Percentiles rank a stretch among this genome's conserved stretches.
Conservation (phyloP, 352 stramenopile species). For the Phytophthora sansomeana region DNA sequence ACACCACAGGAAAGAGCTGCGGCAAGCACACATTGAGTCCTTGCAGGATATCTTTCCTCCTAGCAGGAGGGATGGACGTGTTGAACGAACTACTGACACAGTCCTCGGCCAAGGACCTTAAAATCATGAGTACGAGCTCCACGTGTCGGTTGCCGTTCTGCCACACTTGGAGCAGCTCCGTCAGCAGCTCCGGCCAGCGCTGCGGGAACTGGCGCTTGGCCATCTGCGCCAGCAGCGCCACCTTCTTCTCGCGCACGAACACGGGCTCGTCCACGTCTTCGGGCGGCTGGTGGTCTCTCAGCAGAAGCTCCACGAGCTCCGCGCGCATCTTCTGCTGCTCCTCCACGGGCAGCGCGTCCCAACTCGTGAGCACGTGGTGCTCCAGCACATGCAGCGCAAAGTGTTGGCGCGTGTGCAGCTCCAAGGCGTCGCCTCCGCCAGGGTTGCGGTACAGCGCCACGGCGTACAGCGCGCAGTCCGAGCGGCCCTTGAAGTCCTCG, state of each 20-base stretch:
- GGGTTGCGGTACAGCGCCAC: slow-evolving; percentile 78
- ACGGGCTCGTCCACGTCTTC: slow-evolving; percentile 48
- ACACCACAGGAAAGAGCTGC: slow-evolving; percentile 73
- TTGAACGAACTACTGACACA: slow-evolving; percentile 86
- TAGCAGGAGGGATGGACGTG: slow-evolving; percentile 72
- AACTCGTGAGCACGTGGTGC: slow-evolving; percentile 69
- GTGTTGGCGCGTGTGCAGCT: slow-evolving; percentile 68
- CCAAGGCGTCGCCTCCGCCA: slow-evolving; percentile 34
- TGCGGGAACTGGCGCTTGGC: slow-evolving; percentile 88
- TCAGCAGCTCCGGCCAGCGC: slow-evolving; percentile 74
- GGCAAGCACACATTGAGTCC: slow-evolving; percentile 77
- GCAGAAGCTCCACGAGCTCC: slow-evolving; percentile 67
- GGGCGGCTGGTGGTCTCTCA: slow-evolving; percentile 17
- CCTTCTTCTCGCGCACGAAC: slow-evolving; percentile 84
- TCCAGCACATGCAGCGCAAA: slow-evolving; percentile 86
- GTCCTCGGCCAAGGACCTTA: slow-evolving; percentile 80
- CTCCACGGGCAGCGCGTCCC: slow-evolving; percentile 49
- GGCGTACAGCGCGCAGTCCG: slow-evolving; percentile 76
- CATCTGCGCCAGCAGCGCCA: slow-evolving; percentile 72
- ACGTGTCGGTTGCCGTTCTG: slow-evolving; percentile 54
- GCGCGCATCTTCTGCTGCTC: slow-evolving; percentile 59
- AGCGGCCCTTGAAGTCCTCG: slow-evolving; percentile 75
- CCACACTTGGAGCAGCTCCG: slow-evolving; percentile 75
- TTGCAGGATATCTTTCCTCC: slow-evolving; percentile 83
- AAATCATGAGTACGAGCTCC: slow-evolving; percentile 75